A percentile compares a stretch with the other conserved stretches of the same genome.
Evolutionary conservation across 1,284 basidiomycete species (phyloP).

Genomic region (Dichomitus squalens): DNA sequence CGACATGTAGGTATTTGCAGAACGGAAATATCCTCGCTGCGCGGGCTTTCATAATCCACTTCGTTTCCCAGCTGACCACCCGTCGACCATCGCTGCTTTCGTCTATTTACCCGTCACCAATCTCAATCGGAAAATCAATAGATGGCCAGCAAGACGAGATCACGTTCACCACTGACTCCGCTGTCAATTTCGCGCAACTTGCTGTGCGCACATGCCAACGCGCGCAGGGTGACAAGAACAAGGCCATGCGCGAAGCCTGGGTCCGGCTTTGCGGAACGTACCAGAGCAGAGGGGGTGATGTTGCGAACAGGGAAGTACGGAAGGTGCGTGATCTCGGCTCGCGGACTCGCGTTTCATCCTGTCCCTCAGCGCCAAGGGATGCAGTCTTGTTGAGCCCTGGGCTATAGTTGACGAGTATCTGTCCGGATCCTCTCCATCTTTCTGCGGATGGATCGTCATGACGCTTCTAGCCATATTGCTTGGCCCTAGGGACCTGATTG

Average conservation of each 20-base stretch:
- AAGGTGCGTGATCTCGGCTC: constrained; percentile 51
- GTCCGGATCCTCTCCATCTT: constrained; percentile 4
- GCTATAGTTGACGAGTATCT: constrained; percentile 11
- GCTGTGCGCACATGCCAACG: constrained; percentile 84
- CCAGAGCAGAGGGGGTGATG: constrained; percentile 62
- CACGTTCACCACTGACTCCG: constrained; percentile 68
- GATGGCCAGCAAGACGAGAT: constrained; percentile 61
- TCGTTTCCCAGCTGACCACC: constrained; percentile 61
- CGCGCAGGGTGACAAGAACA: constrained; percentile 75
- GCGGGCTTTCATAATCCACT: constrained; percentile 79
- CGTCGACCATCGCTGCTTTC: constrained; percentile 42
- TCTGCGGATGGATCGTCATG: constrained; percentile 19
- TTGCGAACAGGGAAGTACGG: constrained; percentile 72
- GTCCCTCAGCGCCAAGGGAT: constrained; percentile 11
- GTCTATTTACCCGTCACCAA: constrained; percentile 44
- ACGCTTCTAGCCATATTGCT: constrained; percentile 1
- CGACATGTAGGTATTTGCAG: constrained; percentile 67
- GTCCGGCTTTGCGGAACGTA: constrained; percentile 82
- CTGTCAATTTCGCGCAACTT: constrained; percentile 87
- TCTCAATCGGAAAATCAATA: constrained; percentile 39
- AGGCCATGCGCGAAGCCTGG: constrained; percentile 78
- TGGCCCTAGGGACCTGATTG: not conserved
- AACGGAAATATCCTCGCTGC: constrained; percentile 88
- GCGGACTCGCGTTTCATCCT: constrained; percentile 1
- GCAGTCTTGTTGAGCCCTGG: not conserved